phyloP scores from a whole-genome alignment of 176 grass and related monocot genomes.

The Musa troglodytarum region DNA sequence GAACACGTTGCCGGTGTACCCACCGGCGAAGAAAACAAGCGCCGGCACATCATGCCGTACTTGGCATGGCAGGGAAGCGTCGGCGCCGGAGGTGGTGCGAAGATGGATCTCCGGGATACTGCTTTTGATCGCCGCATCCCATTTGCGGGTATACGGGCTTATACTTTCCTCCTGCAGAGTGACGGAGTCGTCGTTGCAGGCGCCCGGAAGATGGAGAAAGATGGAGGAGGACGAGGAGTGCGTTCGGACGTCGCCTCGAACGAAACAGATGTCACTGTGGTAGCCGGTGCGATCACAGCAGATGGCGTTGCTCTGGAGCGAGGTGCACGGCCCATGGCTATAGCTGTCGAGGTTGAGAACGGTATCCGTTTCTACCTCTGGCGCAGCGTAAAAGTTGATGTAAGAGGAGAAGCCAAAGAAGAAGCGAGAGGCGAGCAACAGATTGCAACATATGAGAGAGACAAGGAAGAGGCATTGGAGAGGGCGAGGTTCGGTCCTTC shows the following conservation, averaged over 20 bases:
- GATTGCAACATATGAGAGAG: too few species aligned
- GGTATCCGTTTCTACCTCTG: too few species aligned
- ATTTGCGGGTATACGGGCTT: constrained; percentile 85
- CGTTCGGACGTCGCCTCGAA: constrained; percentile 60
- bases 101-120: constrained; percentile 63
- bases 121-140: constrained; percentile 60
- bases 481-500: too few species aligned
- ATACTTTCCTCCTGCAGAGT: constrained; percentile 39
- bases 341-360: too few species aligned
- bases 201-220: constrained; percentile 19
- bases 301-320: constrained; percentile 30
- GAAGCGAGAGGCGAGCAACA: too few species aligned
- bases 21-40: constrained; percentile 76
- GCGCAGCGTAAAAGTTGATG: too few species aligned
- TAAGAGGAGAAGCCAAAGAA: too few species aligned
- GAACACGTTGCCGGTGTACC: constrained; percentile 88
- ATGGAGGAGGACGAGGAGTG: constrained; percentile 64
- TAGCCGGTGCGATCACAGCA: constrained; percentile 65
- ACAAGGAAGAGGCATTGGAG: too few species aligned
- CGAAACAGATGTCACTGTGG: constrained; percentile 77
- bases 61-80: constrained; percentile 32
- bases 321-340: neutral
- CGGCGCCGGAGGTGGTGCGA: constrained; percentile 22
- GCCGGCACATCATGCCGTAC: constrained; percentile 62
- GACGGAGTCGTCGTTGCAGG: neutral